Base-by-base conservation (phyloP, 2,329 filamentous ascomycete genomes). In the Trichophyton mentagrophytes region DNA sequence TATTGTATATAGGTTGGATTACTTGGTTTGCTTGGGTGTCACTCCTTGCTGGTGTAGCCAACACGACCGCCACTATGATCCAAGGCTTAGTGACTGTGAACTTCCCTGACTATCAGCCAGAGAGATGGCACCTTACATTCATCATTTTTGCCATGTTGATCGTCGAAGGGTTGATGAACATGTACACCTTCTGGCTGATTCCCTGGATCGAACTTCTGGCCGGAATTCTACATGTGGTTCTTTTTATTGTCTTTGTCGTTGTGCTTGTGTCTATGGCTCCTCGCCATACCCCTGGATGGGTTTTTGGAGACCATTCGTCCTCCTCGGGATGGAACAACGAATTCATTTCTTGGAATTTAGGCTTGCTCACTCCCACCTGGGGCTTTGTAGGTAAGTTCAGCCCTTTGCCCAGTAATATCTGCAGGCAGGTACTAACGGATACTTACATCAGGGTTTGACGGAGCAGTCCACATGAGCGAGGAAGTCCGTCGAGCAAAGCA, bases 391-490 rank as follows among this genome's bases (percentile, higher is more conserved):
- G 69, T 70, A 55, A 58, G 67, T 60, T 30, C n/a, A 36, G 40
- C 55, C 42, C 2, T 17, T 17, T 25, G 53, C 53, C 49, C 15
- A 6, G 8, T 20, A 55, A 25, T 8, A 53, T 25, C 3, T 27
- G 2, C 13, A 15, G 11, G 13, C 8, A 11, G 33, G 46, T 46
- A 33, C n/a, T 44, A 49, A 51, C 55, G 60, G 9, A 64, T 30
- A 0, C 15, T 8, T 30, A 8, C 11, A 27, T 27, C 1, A 74
- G 78, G 77, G 9, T 78, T 78, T 57, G 78, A 80, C 53, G 73
- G 76, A 8, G 74, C 75, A 11, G 70, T 80, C 0, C 78, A 80
- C 61, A 77, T 79, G 74, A 75, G 74, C 25, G 75, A 78, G 64
- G 75, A 78, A 65, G 75, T 76, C 4, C 69, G 71, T 3, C 70